These are phyloP conservation scores for Aquilaria agallochum DNA, from an alignment of 441 rosid species.

Conservation along the genomic window DNA sequence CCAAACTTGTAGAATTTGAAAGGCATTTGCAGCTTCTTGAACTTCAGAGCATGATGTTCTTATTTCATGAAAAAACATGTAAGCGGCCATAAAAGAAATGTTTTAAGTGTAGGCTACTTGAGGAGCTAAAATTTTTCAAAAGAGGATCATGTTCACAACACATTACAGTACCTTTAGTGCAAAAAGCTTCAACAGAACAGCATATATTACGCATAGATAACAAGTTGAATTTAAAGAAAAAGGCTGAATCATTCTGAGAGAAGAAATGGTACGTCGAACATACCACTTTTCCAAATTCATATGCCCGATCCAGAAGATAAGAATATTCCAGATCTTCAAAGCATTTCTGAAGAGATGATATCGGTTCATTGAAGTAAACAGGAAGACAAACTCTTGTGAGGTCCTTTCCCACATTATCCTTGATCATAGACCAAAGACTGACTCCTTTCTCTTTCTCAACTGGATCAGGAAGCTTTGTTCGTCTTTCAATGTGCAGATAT, in stretches of 20 bases:
- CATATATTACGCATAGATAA: neutral
- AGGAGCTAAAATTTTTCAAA: too few relatives aligned
- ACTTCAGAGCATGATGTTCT: too few relatives aligned
- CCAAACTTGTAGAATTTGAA: too few relatives aligned
- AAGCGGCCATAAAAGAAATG: too few relatives aligned
- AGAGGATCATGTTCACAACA: too few relatives aligned
- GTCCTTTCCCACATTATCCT: slow-evolving; percentile 95
- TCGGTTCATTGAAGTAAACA: slow-evolving; percentile 82
- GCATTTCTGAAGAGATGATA: slow-evolving; percentile 95
- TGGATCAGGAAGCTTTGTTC: slow-evolving; percentile 87
- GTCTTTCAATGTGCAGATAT: slow-evolving; percentile 49
- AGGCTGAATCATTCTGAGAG: neutral
- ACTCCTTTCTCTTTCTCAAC: slow-evolving; percentile 93
- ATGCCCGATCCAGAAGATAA: slow-evolving; percentile 75
- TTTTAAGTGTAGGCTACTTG: too few relatives aligned
- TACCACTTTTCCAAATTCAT: slow-evolving; percentile 76
- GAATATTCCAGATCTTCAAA: slow-evolving; percentile 90
- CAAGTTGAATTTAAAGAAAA: slow-evolving; percentile 2
- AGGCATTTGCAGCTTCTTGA: too few relatives aligned
- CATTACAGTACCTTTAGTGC: too few relatives aligned
- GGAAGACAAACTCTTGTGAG: slow-evolving; percentile 55
- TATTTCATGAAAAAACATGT: too few relatives aligned
- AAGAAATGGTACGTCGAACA: slow-evolving; percentile 17
- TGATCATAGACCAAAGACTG: slow-evolving; percentile 97
- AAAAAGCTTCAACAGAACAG: too few relatives aligned